A percentile compares a stretch with the other conserved stretches of the same genome.
These are phyloP conservation scores for Aspergillus sp. DNA, from an alignment of 2,329 filamentous ascomycete species.

Conservation along the genomic window DNA sequence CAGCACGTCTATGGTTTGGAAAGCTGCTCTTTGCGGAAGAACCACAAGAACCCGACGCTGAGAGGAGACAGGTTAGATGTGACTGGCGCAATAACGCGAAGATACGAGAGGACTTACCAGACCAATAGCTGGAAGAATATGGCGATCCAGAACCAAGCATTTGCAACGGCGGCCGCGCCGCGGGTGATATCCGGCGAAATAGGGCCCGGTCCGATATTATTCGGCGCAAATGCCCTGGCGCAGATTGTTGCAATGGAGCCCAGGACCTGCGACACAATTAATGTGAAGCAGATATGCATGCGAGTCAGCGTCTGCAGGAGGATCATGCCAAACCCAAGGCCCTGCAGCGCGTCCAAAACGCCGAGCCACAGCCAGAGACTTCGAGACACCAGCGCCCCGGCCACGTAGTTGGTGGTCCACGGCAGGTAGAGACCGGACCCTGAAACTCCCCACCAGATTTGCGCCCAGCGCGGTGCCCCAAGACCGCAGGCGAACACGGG, in stretches of 20 bases:
- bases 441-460: conserved; percentile 57
- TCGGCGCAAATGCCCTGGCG: conserved; percentile 51
- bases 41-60: conserved; percentile 33
- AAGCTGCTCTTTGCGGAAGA: conserved; percentile 39
- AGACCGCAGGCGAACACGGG: conserved; percentile 60
- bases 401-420: conserved; percentile 49
- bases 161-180: conserved; percentile 36
- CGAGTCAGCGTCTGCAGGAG: conserved; percentile 56
- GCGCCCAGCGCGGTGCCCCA: conserved; percentile 55
- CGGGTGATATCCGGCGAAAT: conserved; percentile 55
- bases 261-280: conserved; percentile 52
- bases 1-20: conserved; percentile 34
- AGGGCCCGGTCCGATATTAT: conserved; percentile 51
- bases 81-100: conserved; percentile 10
- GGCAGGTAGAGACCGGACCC: conserved; percentile 54
- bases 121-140: conserved; percentile 49
- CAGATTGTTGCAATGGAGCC: conserved; percentile 55
- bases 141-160: conserved; percentile 53
- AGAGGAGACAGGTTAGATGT: conserved; percentile 1
- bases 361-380: conserved; percentile 59
- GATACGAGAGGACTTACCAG: conserved; percentile 45
- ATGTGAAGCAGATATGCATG: conserved; percentile 54
- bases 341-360: conserved; percentile 55
- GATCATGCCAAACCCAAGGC: conserved; percentile 60
- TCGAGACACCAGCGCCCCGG: conserved; percentile 48